Base-by-base conservation (phyloP, 2,329 filamentous ascomycete species). In the Phialemonium atrogriseum region DNA sequence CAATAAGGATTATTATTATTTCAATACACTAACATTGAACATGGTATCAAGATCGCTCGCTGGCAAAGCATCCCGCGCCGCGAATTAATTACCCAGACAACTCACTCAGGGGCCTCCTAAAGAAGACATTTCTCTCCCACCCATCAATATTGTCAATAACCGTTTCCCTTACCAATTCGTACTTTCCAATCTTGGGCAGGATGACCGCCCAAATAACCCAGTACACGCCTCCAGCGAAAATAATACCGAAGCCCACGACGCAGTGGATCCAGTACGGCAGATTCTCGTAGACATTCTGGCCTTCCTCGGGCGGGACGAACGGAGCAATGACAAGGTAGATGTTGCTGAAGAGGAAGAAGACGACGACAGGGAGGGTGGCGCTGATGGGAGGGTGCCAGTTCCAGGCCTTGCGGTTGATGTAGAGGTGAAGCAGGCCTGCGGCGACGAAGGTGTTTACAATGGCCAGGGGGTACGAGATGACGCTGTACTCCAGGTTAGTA, bases 401-500 rank as follows among this genome's bases (percentile, higher is more conserved):
- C 49, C 58, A 64, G 6, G 55, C 49, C 20, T 54, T 51, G 33
- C 60, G 65, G 54, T 64, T 60, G 39, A 62, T 51, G 50, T 70
- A 74, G 17, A 77, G 62, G 36, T 69, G 62, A 15, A 73, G 52
- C 20, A 77, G 59, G 24, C 62, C 73, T 4, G 52, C 62, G 9
- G 68, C 60, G 29, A 75, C 68, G 36, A 72, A 68, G 35, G 64
- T 53, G 52, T 74, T 74, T 50, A 74, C 60, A 25, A 75, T 61
- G 30, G 75, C 68, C 10, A 78, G 62, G 1, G 76, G 76, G 44
- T 80, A 80, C 0, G 72, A 74, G 46, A 80, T 80, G 32, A 80
- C 64, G 52, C 64, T 73, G 34, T n/a, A n/a, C n/a, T n/a, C n/a
- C n/a, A n/a, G 22, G 10, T 24, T 33, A 34, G 27, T 31, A 26